phyloP scores from a whole-genome alignment of 768 basidiomycete genomes.

The Phanerochaete carnosa region DNA sequence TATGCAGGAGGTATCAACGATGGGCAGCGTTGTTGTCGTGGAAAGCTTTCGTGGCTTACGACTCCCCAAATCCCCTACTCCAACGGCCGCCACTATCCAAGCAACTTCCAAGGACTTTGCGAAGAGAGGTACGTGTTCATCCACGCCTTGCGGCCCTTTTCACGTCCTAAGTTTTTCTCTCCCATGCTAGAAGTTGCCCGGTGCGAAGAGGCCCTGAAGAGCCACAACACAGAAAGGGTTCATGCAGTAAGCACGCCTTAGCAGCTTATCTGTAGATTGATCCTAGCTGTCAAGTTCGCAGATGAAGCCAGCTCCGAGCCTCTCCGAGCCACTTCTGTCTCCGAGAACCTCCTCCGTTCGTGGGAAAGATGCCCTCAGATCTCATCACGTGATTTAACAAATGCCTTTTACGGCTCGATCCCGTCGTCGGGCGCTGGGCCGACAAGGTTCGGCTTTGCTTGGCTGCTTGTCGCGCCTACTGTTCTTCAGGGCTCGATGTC shows the following conservation, averaged over 20 bases:
- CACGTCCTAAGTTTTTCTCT: no score
- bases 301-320: background rate
- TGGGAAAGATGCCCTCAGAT: background rate
- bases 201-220: no score
- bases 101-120: no score
- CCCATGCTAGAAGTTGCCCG: no score
- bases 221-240: background rate
- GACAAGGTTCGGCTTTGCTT: constrained; percentile 6
- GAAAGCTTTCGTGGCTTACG: no score
- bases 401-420: background rate
- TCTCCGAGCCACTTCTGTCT: background rate
- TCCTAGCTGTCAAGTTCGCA: background rate
- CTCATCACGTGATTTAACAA: background rate
- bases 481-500: background rate
- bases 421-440: constrained; percentile 5
- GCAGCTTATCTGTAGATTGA: background rate
- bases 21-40: no score
- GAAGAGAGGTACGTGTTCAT: no score
- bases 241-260: background rate
- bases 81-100: no score
- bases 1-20: no score
- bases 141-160: no score
- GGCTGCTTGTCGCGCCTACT: constrained; percentile 3
- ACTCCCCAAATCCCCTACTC: no score
- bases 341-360: background rate